Percentiles rank a stretch among this genome's conserved stretches.
These are phyloP conservation scores for Penicillium sp. DNA, from an alignment of 2,329 filamentous ascomycete genomes.

Conservation along the genomic window DNA sequence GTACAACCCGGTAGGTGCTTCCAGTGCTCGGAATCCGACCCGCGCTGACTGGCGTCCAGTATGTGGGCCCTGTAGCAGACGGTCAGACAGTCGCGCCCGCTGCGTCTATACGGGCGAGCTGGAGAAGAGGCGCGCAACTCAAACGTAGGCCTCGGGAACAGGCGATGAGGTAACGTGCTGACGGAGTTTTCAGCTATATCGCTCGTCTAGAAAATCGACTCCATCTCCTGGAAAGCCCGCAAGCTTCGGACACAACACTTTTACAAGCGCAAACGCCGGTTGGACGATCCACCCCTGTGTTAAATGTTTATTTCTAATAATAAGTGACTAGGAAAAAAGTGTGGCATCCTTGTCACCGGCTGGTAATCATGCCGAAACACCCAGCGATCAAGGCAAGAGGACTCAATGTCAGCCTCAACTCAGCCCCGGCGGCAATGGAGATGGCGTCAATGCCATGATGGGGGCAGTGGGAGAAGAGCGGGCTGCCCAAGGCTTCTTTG, in stretches of 20 bases:
- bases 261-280: no score
- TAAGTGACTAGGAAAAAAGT: no score
- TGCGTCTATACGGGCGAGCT: slow-evolving; percentile 28
- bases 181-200: slow-evolving; percentile 22
- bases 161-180: neutral
- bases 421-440: slow-evolving; percentile 3
- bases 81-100: slow-evolving; percentile 11
- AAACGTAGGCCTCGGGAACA: slow-evolving; percentile 12
- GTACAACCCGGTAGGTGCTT: slow-evolving; percentile 26
- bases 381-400: neutral
- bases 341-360: neutral
- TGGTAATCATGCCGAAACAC: neutral
- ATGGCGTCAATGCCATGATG: slow-evolving; percentile 45
- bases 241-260: neutral
- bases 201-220: slow-evolving; percentile 24
- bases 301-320: no score
- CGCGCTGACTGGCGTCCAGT: slow-evolving; percentile 17
- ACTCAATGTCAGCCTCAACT: neutral
- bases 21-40: slow-evolving; percentile 10
- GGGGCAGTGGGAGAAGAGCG: slow-evolving; percentile 42
- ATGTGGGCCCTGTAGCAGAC: slow-evolving; percentile 28
- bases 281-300: no score
- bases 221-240: slow-evolving; percentile 21
- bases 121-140: slow-evolving; percentile 26
- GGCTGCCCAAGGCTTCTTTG: slow-evolving; percentile 43